Evolutionary conservation across 1,284 basidiomycete genomes (phyloP).

Genomic region (Tilletia walkeri): DNA sequence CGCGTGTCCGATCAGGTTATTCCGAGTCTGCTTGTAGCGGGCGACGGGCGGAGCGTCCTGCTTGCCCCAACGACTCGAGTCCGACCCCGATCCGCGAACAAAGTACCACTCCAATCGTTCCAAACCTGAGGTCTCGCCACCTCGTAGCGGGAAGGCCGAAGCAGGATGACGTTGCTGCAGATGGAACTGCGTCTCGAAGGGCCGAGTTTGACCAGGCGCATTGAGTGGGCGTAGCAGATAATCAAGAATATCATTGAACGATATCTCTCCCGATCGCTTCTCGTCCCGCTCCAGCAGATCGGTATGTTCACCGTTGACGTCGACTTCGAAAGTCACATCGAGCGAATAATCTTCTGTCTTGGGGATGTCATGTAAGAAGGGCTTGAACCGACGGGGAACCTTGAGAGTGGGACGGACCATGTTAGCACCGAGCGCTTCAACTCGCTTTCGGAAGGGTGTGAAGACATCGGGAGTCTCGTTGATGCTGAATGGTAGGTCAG

Average conservation of each 20-base stretch:
- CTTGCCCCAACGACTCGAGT: slow-evolving; percentile 41
- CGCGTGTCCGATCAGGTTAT: slow-evolving; percentile 61
- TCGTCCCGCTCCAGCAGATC: slow-evolving; percentile 33
- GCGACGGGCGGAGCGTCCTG: slow-evolving; percentile 55
- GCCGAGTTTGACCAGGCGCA: slow-evolving; percentile 37
- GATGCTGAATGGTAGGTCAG: slow-evolving; percentile 59
- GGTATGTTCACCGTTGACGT: slow-evolving; percentile 43
- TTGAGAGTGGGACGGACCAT: slow-evolving; percentile 49
- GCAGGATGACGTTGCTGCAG: slow-evolving; percentile 48
- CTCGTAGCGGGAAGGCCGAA: slow-evolving; percentile 46
- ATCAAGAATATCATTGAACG: slow-evolving; percentile 49
- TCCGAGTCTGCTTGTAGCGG: slow-evolving; percentile 63
- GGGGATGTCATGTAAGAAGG: slow-evolving; percentile 35
- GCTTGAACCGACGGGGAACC: slow-evolving; percentile 39
- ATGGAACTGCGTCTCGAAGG: slow-evolving; percentile 36
- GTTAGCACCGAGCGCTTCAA: slow-evolving; percentile 58
- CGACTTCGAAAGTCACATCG: slow-evolving; percentile 49
- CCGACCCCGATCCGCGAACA: slow-evolving; percentile 45
- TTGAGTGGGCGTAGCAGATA: slow-evolving; percentile 44
- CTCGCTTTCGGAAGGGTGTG: slow-evolving; percentile 60
- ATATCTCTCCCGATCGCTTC: slow-evolving; percentile 43
- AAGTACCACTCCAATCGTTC: slow-evolving; percentile 52
- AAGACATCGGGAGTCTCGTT: slow-evolving; percentile 60
- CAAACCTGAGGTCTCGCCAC: slow-evolving; percentile 47
- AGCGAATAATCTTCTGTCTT: slow-evolving; percentile 42